Evolutionary conservation across 257 asterid species (phyloP), one percentile per base, ranked within the genome.

Genomic region (Mentha longifolia): DNA sequence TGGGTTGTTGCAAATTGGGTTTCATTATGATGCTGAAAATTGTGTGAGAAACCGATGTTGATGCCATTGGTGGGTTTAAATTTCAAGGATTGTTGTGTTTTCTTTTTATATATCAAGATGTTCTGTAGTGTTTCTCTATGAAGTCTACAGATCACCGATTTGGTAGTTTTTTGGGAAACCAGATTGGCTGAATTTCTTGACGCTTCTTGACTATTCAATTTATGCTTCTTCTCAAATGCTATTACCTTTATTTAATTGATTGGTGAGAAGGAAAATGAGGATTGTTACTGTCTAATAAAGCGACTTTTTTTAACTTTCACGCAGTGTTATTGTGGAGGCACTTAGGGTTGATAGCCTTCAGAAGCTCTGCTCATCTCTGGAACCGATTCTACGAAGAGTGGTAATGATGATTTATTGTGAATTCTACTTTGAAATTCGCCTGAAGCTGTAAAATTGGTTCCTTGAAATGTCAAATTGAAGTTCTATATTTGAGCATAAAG

Each of bases 241-340:
- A 20, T 61, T 10, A 30, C 57, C 2, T 41, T 58, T 33, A 8
- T n/a, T 77, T 35, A 39, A 35, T 59, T 35, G 25, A 22, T 20
- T 46, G 55, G 37, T 61, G 52, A 50, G 17, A 17, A 28, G 41
- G 47, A 49, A 43, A 57, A 8, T 47, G 43, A 11, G n/a, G 15
- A 17, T 67, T 31, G 11, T 62, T 66, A 30, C 49, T 30, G 28
- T 67, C 68, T 68, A 51, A 63, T 20, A 28, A 69, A 33, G 10
- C 17, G 10, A 33, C 50, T 25, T 72, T 60, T 62, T 72, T 39
- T 51, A 35, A 35, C 39, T 35, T 35, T 35, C 8, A 35, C 82
- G 84, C 92, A 88, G 97, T 60, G 96, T 91, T 45, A 88, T 91
- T 70, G 96, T 91, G 76, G 97, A 91, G 77, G 97, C 97, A 47